phyloP scores from a whole-genome alignment of 78 protist species.

The Dictyostelium brefeldianum region DNA sequence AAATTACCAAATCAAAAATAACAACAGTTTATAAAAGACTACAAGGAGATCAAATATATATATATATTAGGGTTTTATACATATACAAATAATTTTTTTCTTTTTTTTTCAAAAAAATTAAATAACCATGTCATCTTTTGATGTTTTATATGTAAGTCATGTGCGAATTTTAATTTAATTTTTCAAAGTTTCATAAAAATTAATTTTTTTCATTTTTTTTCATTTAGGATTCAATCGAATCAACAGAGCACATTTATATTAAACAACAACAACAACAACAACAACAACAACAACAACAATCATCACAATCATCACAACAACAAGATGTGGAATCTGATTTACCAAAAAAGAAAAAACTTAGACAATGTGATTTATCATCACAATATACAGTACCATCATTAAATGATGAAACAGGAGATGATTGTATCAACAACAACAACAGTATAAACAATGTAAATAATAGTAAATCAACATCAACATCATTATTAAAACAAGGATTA shows the following conservation, averaged over 20 bases:
- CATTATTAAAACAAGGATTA: background rate
- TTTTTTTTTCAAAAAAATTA: no score
- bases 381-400: constrained; percentile 6
- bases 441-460: background rate
- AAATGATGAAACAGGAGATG: background rate
- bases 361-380: constrained; percentile 12
- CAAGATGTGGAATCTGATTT: background rate
- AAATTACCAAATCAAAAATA: no score
- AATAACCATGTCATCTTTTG: constrained; percentile 34
- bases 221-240: constrained; percentile 11
- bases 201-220: background rate
- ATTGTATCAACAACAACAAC: background rate
- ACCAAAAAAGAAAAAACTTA: background rate
- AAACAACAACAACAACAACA: background rate
- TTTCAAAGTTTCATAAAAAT: background rate
- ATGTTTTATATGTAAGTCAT: constrained; percentile 21
- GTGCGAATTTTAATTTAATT: no score
- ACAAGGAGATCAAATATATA: no score
- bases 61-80: no score
- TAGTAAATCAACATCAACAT: background rate
- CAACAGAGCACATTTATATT: constrained; percentile 3
- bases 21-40: no score
- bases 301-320: no score
- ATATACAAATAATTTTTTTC: no score
- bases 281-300: background rate